Conservation (phyloP, 139 green algal species). For the Volvox africanus region DNA sequence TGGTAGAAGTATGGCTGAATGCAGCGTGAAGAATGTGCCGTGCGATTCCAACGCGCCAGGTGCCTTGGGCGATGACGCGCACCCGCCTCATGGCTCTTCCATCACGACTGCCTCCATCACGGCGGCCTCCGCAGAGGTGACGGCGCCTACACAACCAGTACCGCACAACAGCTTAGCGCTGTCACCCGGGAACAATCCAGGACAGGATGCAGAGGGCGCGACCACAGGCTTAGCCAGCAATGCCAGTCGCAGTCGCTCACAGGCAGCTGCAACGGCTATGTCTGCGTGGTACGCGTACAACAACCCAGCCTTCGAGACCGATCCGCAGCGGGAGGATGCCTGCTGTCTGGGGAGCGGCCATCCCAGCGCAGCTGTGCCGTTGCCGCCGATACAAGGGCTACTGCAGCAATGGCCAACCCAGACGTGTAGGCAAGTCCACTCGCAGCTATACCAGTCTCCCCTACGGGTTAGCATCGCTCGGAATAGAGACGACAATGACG, state of each 20-base stretch:
- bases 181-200: no score
- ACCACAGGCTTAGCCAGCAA: background rate
- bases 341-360: background rate
- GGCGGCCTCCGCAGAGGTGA: background rate
- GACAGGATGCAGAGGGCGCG: no score
- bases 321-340: background rate
- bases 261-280: background rate
- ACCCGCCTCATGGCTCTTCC: background rate
- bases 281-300: conserved; percentile 3
- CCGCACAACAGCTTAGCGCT: no score
- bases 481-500: background rate
- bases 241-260: background rate
- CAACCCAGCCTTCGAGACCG: conserved; percentile 12
- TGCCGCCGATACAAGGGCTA: no score
- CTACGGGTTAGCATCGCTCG: background rate
- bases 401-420: no score
- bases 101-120: no score
- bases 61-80: background rate
- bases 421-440: no score
- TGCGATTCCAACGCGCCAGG: background rate
- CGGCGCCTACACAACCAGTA: no score
- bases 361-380: no score
- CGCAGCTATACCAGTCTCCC: background rate
- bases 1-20: no score
- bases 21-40: no score